Evolutionary conservation across 2,329 filamentous ascomycete species (phyloP), one percentile per base, ranked within the genome.

Genomic region (Stromatinia cepivora): DNA sequence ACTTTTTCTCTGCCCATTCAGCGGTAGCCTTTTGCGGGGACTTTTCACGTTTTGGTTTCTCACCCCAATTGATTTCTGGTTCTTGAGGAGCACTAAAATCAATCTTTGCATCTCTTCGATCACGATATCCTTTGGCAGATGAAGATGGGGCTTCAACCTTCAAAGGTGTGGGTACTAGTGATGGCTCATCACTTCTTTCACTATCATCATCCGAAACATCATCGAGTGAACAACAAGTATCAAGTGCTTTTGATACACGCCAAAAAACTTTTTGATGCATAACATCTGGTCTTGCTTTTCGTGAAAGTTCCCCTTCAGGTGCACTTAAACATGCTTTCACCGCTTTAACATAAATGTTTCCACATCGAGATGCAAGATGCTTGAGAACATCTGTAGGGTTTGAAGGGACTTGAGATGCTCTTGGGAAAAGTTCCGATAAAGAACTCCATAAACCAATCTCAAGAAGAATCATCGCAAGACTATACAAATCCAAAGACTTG

Each of bases 361-460:
- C 91, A 73, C 91, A 93, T 76, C 75, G 84, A 84, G 17, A 87
- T 50, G 76, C 76, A 45, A 79, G 75, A 52, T 75, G 72, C 66
- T 77, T 75, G 48, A 77, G 72, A 9, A 75, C 70, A 20, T 52
- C 69, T 7, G 73, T 66, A 25, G 76, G 71, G 31, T 76, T 76
- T 28, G 75, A 72, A 3, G 76, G 75, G 10, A 77, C 71, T 20
- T 73, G 63, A 36, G 73, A 69, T n/a, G 67, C 70, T 20, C 67
- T 70, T 28, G 76, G 74, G 66, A 77, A 76, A 50, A 79, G 73
- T 46, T 78, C 75, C 0, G 72, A 79, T 22, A 93, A 82, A 15
- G 87, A 88, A 4, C 86, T 87, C 92, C 92, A 94, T 11, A 94
- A 80, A 9, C 92, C 92, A 66, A 94, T 87, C 9, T 92, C 92